These are phyloP conservation scores for Handroanthus guayacan DNA, from an alignment of 257 asterid genomes.

Conservation along the genomic window DNA sequence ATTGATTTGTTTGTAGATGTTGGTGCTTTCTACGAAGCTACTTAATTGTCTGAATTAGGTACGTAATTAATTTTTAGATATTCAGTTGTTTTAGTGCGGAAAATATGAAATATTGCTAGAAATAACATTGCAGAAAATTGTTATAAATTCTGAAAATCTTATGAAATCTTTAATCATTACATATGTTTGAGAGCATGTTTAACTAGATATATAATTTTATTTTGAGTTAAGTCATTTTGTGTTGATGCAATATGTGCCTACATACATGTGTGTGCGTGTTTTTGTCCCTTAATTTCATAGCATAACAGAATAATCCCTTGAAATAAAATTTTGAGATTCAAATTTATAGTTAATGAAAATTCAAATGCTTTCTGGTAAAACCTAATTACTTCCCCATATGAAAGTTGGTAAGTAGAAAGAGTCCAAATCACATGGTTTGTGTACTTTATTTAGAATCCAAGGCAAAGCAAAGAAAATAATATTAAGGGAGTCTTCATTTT, in stretches of 20 bases:
- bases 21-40: too few relatives aligned
- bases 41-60: too few relatives aligned
- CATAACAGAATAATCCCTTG: not conserved
- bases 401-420: slow-evolving; percentile 37
- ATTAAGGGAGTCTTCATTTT: slow-evolving; percentile 32
- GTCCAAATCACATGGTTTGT: slow-evolving; percentile 55
- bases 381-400: not conserved
- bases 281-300: not conserved
- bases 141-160: too few relatives aligned
- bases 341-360: not conserved
- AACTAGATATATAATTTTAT: not conserved
- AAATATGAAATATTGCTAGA: too few relatives aligned
- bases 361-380: not conserved
- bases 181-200: not conserved
- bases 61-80: too few relatives aligned
- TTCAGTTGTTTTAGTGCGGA: not conserved
- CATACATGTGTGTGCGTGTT: not conserved
- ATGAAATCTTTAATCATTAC: not conserved
- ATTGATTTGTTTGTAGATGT: too few relatives aligned
- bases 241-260: not conserved
- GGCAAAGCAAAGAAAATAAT: slow-evolving; percentile 33
- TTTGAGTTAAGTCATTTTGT: not conserved
- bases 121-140: too few relatives aligned
- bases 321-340: not conserved
- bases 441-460: slow-evolving; percentile 70